Conservation (phyloP, 1,139 yeast genomes). For the Entelexis paramagnoliae region DNA sequence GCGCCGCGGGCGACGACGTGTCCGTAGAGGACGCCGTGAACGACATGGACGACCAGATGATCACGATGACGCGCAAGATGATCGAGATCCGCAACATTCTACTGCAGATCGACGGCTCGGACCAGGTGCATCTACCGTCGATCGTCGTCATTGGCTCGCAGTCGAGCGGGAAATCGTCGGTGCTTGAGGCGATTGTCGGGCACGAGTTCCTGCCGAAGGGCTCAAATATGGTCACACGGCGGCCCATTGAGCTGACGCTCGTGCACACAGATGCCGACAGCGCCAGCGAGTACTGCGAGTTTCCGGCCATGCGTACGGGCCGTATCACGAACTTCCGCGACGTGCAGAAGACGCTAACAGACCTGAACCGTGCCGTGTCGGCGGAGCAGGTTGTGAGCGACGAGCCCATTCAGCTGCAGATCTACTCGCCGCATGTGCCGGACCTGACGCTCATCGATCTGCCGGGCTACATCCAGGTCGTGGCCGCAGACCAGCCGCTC, state of each 20-base stretch:
- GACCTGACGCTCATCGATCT: constrained; percentile 88
- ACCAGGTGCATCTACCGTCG: constrained; percentile 74
- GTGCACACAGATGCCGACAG: constrained; percentile 66
- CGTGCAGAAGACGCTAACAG: constrained; percentile 74
- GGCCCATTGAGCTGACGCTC: constrained; percentile 88
- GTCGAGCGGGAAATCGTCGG: constrained; percentile 93
- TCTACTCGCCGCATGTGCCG: constrained; percentile 85
- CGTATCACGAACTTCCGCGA: constrained; percentile 78
- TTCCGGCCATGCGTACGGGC: constrained; percentile 76
- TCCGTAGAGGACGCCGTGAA: constrained; percentile 25
- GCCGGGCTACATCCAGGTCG: constrained; percentile 96
- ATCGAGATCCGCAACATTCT: constrained; percentile 82
- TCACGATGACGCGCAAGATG: constrained; percentile 86
- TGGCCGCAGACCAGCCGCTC: constrained; percentile 90
- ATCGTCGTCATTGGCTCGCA: constrained; percentile 97
- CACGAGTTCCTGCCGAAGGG: constrained; percentile 93
- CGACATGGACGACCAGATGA: constrained; percentile 42
- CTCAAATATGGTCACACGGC: constrained; percentile 86
- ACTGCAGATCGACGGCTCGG: constrained; percentile 65
- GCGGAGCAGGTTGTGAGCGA: constrained; percentile 72
- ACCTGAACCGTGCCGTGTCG: constrained; percentile 87
- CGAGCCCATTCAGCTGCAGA: constrained; percentile 84
- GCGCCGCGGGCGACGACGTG: constrained; percentile 31
- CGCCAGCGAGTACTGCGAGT: constrained; percentile 83
- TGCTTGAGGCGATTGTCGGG: constrained; percentile 85